phyloP scores from a whole-genome alignment of 1,139 yeast species.

The Pneumocystis canis region DNA sequence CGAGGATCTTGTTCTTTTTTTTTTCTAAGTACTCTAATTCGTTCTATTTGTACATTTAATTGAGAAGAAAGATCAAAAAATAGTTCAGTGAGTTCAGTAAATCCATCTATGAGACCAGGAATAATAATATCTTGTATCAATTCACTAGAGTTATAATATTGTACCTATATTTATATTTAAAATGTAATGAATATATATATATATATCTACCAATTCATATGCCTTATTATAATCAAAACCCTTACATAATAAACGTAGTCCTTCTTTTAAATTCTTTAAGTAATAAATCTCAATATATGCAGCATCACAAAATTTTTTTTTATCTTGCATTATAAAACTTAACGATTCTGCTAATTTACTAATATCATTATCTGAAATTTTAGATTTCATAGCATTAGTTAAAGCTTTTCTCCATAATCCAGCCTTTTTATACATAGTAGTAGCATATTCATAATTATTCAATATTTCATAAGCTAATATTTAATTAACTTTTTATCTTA shows the following conservation, averaged over 20 bases:
- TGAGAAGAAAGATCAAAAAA: constrained; percentile 86
- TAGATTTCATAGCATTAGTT: constrained; percentile 36
- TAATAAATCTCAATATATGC: constrained; percentile 60
- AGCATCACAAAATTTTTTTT: constrained; percentile 68
- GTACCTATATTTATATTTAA: neutral
- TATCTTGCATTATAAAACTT: constrained; percentile 45
- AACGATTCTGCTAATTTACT: constrained; percentile 26
- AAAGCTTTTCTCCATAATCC: constrained; percentile 72
- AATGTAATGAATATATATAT: constrained; percentile 7
- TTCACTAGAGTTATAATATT: constrained; percentile 17
- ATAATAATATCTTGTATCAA: constrained; percentile 49
- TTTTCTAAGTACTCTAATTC: constrained; percentile 69
- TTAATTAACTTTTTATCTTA: constrained; percentile 32
- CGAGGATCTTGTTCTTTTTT: constrained; percentile 77
- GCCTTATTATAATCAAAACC: constrained; percentile 68
- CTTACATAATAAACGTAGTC: constrained; percentile 57
- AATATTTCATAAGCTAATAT: constrained; percentile 65
- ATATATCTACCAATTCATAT: constrained; percentile 41
- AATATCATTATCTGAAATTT: constrained; percentile 9
- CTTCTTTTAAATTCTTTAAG: constrained; percentile 44
- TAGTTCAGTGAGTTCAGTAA: constrained; percentile 72
- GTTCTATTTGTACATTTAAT: constrained; percentile 60
- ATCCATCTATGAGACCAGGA: constrained; percentile 68
- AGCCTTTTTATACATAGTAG: constrained; percentile 52
- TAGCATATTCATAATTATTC: constrained; percentile 41